Percentiles rank a stretch among this genome's conserved stretches.
Conservation (phyloP, 352 stramenopile genomes). For the Saprolegnia parasitica region DNA sequence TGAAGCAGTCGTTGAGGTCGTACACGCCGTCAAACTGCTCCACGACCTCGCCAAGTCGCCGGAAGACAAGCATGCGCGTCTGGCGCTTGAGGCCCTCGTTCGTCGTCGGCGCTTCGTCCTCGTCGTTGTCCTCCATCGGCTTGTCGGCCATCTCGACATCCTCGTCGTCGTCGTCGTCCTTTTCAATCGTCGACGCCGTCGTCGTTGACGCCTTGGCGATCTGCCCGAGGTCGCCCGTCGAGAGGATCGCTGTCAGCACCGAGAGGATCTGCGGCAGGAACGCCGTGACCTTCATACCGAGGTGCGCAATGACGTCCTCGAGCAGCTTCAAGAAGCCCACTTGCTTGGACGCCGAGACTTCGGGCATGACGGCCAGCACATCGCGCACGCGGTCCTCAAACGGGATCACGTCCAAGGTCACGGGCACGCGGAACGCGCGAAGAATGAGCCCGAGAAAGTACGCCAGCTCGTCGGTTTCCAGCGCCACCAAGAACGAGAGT, state of each 20-base stretch:
- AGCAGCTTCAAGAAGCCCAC: constrained; percentile 89
- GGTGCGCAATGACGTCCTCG: constrained; percentile 80
- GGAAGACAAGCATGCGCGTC: constrained; percentile 73
- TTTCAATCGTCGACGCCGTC: constrained; percentile 9
- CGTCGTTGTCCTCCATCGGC: constrained; percentile 27
- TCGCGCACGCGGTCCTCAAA: constrained; percentile 25
- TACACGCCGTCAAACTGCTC: constrained; percentile 71
- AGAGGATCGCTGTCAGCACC: constrained; percentile 68
- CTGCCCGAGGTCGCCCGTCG: constrained; percentile 41
- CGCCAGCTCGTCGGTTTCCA: constrained; percentile 67
- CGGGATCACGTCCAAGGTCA: constrained; percentile 31
- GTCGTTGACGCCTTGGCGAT: not conserved
- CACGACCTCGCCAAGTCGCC: constrained; percentile 64
- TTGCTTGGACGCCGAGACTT: constrained; percentile 45
- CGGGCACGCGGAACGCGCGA: constrained; percentile 72
- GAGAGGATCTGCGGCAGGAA: constrained; percentile 78
- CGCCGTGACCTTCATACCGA: constrained; percentile 73
- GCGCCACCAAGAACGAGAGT: constrained; percentile 80
- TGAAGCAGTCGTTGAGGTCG: constrained; percentile 57
- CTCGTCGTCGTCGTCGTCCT: constrained; percentile 31
- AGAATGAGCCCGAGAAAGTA: constrained; percentile 88
- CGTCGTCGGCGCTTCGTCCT: constrained; percentile 31
- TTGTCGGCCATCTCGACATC: constrained; percentile 16
- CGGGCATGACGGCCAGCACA: not conserved
- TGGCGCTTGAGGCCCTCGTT: constrained; percentile 43